These are phyloP conservation scores for Ophiocytium majus DNA, from an alignment of 352 stramenopile species.

Conservation along the genomic window DNA sequence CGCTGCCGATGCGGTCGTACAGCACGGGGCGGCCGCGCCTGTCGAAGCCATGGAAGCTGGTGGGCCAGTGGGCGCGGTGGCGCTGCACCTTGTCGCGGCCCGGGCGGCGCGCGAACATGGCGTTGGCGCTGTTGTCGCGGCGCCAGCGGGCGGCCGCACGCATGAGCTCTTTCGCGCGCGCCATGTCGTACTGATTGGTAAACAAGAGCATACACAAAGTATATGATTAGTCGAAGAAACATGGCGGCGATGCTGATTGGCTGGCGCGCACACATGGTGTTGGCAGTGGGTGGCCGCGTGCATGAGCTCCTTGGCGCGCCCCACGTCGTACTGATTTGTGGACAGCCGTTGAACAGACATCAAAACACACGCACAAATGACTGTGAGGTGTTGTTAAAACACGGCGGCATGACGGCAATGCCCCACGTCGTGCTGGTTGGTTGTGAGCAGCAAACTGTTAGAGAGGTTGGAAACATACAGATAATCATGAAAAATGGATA, in stretches of 20 bases:
- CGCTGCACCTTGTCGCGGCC: background rate
- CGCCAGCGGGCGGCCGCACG: background rate
- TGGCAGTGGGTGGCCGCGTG: background rate
- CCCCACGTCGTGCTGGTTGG: too few species aligned
- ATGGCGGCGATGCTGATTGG: too few species aligned
- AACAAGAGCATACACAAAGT: too few species aligned
- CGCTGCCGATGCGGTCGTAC: background rate
- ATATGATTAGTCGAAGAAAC: too few species aligned
- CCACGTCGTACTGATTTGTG: conserved; percentile 16
- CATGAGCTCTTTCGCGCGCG: background rate
- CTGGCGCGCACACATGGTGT: background rate
- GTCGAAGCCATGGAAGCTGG: conserved; percentile 8
- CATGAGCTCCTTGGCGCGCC: background rate
- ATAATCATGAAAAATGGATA: too few species aligned
- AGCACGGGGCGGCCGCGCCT: background rate
- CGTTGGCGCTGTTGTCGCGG: background rate
- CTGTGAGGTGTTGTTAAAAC: too few species aligned
- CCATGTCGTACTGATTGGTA: conserved; percentile 15
- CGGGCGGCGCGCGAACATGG: conserved; percentile 6
- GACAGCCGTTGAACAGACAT: too few species aligned
- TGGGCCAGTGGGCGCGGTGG: background rate
- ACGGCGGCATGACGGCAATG: too few species aligned
- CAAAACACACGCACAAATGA: too few species aligned
- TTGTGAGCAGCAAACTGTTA: too few species aligned
- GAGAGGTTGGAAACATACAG: too few species aligned